Conservation (phyloP, 2,329 filamentous ascomycete species). For the Dichotomopilus funicola region DNA sequence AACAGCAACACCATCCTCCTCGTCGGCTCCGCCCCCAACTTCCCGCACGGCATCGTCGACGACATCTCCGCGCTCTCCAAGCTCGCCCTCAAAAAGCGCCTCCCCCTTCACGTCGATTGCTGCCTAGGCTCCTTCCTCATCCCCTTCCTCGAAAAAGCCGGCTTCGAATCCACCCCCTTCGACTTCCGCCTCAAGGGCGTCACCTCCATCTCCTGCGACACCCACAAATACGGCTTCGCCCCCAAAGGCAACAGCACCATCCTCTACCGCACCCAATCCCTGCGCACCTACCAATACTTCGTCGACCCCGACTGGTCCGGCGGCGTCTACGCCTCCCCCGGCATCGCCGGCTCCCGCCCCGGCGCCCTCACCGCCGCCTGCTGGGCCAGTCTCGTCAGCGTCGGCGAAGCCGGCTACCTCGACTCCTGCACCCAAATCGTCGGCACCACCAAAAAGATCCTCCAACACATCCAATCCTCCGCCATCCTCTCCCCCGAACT, state of each 20-base stretch:
- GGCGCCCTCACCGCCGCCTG: constrained; percentile 92
- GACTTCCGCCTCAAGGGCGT: constrained; percentile 94
- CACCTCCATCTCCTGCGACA: constrained; percentile 92
- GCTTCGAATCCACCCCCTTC: constrained; percentile 81
- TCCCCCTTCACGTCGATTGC: constrained; percentile 94
- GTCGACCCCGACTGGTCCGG: constrained; percentile 92
- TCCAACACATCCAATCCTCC: constrained; percentile 63
- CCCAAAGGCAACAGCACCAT: constrained; percentile 95
- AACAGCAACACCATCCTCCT: constrained; percentile 92
- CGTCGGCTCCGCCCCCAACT: constrained; percentile 93
- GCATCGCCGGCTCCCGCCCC: constrained; percentile 83
- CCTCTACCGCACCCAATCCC: constrained; percentile 73
- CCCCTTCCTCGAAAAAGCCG: constrained; percentile 85
- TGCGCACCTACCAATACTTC: constrained; percentile 92
- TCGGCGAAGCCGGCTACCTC: constrained; percentile 84
- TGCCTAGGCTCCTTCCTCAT: constrained; percentile 94
- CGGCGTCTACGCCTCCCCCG: constrained; percentile 90
- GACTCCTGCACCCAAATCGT: constrained; percentile 84
- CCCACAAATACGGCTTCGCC: constrained; percentile 98
- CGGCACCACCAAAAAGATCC: constrained; percentile 76
- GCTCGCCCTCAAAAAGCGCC: constrained; percentile 68
- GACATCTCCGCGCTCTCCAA: constrained; percentile 82
- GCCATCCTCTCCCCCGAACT: constrained; percentile 66
- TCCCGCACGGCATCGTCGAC: constrained; percentile 96
- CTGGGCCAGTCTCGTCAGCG: constrained; percentile 85